These are phyloP conservation scores for Aspergillus olivimuriae DNA, from an alignment of 495 filamentous ascomycete species.

Conservation along the genomic window DNA sequence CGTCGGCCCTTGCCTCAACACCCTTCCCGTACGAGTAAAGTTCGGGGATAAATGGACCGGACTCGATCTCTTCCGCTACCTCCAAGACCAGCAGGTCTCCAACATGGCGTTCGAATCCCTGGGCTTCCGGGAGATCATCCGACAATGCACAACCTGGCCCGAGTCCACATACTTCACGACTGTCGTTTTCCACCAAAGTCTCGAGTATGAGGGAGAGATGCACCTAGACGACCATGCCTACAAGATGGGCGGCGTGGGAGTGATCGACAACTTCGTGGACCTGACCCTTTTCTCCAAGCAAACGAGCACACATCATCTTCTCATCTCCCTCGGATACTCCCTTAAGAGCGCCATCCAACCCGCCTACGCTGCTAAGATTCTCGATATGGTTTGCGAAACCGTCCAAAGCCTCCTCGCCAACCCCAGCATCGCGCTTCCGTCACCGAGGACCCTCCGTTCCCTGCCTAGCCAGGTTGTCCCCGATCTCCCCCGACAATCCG, in stretches of 20 bases:
- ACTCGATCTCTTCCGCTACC: slow-evolving; percentile 45
- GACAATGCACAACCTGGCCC: slow-evolving; percentile 54
- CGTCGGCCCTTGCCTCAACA: slow-evolving; percentile 54
- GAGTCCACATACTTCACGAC: slow-evolving; percentile 43
- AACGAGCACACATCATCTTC: slow-evolving; percentile 31
- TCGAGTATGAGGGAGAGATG: slow-evolving; percentile 35
- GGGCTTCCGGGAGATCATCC: slow-evolving; percentile 53
- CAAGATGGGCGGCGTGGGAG: slow-evolving; percentile 42
- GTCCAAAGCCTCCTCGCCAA: slow-evolving; percentile 38
- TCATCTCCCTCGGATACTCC: slow-evolving; percentile 40
- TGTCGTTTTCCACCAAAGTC: slow-evolving; percentile 44
- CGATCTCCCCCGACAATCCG: slow-evolving; percentile 20
- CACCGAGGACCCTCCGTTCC: slow-evolving; percentile 32
- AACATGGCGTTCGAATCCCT: slow-evolving; percentile 53
- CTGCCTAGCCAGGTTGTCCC: slow-evolving; percentile 26
- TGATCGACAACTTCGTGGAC: slow-evolving; percentile 46
- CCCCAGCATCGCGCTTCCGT: slow-evolving; percentile 37
- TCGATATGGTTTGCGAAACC: slow-evolving; percentile 45
- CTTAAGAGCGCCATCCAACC: slow-evolving; percentile 36
- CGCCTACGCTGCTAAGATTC: slow-evolving; percentile 34
- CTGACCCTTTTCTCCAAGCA: slow-evolving; percentile 44
- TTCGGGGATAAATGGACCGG: slow-evolving; percentile 43
- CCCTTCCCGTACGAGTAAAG: slow-evolving; percentile 51
- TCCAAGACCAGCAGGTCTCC: slow-evolving; percentile 55
- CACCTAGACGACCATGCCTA: slow-evolving; percentile 42